Conservation (phyloP, 305 asterid genomes). For the Fraxinus albicans region DNA sequence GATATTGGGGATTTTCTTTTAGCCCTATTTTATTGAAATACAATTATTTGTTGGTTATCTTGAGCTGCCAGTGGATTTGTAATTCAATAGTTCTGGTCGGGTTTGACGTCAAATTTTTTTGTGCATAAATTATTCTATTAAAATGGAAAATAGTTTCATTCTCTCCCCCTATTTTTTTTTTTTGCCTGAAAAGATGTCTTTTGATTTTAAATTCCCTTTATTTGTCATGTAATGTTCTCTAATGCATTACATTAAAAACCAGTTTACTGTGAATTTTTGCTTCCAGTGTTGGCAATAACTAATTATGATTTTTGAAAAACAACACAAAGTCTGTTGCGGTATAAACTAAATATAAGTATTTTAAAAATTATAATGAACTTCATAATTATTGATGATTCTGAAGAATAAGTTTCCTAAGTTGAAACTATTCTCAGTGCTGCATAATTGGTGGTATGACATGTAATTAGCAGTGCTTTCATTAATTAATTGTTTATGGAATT, state of each 20-base stretch:
- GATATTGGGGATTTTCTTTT: conserved; percentile 23
- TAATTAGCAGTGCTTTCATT: neutral
- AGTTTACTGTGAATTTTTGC: neutral
- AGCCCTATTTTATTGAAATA: conserved; percentile 4
- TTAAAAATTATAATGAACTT: neutral
- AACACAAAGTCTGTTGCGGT: neutral
- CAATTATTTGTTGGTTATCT: neutral
- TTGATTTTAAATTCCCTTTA: neutral
- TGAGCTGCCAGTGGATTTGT: neutral
- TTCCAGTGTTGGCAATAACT: neutral
- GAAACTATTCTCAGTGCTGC: neutral
- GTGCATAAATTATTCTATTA: neutral
- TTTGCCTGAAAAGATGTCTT: neutral
- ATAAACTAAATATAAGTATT: neutral
- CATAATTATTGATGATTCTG: neutral
- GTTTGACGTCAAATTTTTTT: neutral
- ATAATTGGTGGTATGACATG: neutral
- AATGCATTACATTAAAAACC: neutral
- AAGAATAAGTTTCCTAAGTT: neutral
- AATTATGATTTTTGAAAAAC: neutral
- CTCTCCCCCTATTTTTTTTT: neutral
- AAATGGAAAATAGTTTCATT: neutral
- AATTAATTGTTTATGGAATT: neutral
- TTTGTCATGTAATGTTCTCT: neutral
- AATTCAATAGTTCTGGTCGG: neutral